Percentiles rank a stretch among this genome's conserved stretches.
Conservation (phyloP, 495 filamentous ascomycete genomes). For the Aspergillus indologenus region DNA sequence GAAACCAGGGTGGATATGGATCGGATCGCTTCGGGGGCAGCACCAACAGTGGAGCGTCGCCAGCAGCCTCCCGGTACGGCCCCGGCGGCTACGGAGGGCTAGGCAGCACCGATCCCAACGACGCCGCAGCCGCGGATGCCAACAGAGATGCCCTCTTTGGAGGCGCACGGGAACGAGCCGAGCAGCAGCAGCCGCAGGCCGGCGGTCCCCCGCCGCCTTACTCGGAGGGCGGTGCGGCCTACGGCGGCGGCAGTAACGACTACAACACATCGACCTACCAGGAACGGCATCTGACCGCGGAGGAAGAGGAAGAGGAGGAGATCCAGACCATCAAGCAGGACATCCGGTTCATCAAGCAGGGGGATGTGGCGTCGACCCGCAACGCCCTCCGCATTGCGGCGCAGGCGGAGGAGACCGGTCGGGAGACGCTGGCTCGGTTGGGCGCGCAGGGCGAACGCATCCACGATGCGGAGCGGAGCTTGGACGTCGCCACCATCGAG, state of each 20-base stretch:
- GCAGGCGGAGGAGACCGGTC: conserved; percentile 69
- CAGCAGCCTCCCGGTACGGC: conserved; percentile 45
- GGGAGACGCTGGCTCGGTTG: conserved; percentile 64
- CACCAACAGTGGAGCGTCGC: conserved; percentile 25
- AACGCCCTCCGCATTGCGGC: conserved; percentile 65
- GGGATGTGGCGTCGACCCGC: conserved; percentile 66
- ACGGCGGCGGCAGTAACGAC: conserved; percentile 46
- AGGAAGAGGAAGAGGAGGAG: conserved; percentile 68
- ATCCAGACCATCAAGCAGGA: conserved; percentile 67
- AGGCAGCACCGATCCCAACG: conserved; percentile 53
- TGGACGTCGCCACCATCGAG: conserved; percentile 66
- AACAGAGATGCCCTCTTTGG: conserved; percentile 65
- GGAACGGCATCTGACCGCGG: conserved; percentile 70
- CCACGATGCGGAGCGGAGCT: conserved; percentile 71
- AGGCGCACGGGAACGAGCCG: conserved; percentile 54
- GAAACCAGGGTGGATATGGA: conserved; percentile 63
- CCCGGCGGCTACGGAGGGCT: conserved; percentile 74
- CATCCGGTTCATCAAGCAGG: conserved; percentile 72
- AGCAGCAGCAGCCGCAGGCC: conserved; percentile 33
- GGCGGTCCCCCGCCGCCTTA: conserved; percentile 43
- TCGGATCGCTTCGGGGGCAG: conserved; percentile 56
- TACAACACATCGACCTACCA: conserved; percentile 59
- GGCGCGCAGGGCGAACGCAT: conserved; percentile 73
- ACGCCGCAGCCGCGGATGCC: conserved; percentile 47
- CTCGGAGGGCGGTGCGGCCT: conserved; percentile 38